Evolutionary conservation across 225 moss, liverwort and hornwort species (phyloP), one percentile per base, ranked within the genome.

Genomic region (Thuidium tamariscinum): DNA sequence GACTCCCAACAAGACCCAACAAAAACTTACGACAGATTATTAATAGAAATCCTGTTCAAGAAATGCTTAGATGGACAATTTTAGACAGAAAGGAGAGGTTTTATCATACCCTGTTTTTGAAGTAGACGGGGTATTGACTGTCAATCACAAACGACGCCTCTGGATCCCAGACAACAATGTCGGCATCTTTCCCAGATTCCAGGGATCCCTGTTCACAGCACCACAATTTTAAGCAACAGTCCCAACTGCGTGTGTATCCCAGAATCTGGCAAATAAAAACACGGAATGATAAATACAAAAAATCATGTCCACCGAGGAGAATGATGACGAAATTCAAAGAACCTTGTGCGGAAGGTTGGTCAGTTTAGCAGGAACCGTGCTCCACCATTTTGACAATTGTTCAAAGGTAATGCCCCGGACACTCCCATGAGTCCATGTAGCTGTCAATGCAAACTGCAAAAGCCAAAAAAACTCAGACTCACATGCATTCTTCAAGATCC

Each of bases 151-250:
- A 95, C 9, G 97, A 95, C 77, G 93, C 90, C 83, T 97, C 95
- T 49, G 99, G 97, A 86, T 99, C 95, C 99, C 99, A 99, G 4
- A 99, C 93, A 6, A 99, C 99, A 41, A 99, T 86, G 73, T 99
- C 99, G 41, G 99, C 99, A 82, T 99, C 99, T 90, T 99, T 99
- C 49, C 97, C 99, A 81, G 87, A 86, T 75, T 96, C 94, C 56
- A 99, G 91, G 46, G 99, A 92, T 22, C 97, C 99, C 99, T 99
- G 83, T 42, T 71, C 80, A 86, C 39, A 77, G 13, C 72, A 89
- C 49, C 68, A 82, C 34, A 51, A 16, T 13, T 18, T 89, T 60
- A 85, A n/a, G 73, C 59, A 39, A 26, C 37, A 8, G 32, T 82
- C 64, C 62, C 30, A 16, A 39, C 61, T 81, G 36, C 26, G 39